Percentiles rank a stretch among this genome's conserved stretches.
phyloP scores from a whole-genome alignment of 345 rosid species.

The Arabis hirsuta region DNA sequence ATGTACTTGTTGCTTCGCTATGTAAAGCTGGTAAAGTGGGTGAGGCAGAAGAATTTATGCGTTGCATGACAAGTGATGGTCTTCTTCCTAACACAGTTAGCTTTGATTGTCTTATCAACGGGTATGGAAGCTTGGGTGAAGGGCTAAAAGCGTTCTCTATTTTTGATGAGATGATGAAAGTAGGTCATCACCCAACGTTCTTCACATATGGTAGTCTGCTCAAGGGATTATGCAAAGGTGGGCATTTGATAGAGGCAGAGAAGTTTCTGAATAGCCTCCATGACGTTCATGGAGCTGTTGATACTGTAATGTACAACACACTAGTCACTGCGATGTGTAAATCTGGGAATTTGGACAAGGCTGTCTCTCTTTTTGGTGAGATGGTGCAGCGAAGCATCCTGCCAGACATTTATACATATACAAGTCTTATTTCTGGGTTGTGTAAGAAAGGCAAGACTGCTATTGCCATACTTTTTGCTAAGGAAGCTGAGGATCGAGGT shows the following conservation, averaged over 20 bases:
- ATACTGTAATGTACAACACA: slow-evolving; percentile 68
- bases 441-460: slow-evolving; percentile 70
- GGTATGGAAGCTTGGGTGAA: slow-evolving; percentile 62
- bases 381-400: slow-evolving; percentile 62
- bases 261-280: slow-evolving; percentile 59
- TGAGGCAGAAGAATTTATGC: slow-evolving; percentile 67
- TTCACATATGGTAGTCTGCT: slow-evolving; percentile 80
- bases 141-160: slow-evolving; percentile 61
- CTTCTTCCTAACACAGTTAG: slow-evolving; percentile 54
- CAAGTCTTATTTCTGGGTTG: slow-evolving; percentile 70
- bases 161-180: slow-evolving; percentile 80
- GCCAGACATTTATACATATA: slow-evolving; percentile 72
- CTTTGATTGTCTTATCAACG: slow-evolving; percentile 73
- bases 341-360: slow-evolving; percentile 62
- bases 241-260: slow-evolving; percentile 66
- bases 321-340: slow-evolving; percentile 65
- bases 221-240: slow-evolving; percentile 82
- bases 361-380: slow-evolving; percentile 63
- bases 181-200: slow-evolving; percentile 65
- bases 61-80: slow-evolving; percentile 59
- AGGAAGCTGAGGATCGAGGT: slow-evolving; percentile 55
- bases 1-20: slow-evolving; percentile 61
- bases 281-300: slow-evolving; percentile 62
- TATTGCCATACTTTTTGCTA: slow-evolving; percentile 65
- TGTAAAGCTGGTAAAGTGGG: slow-evolving; percentile 68